Conservation (phyloP, 441 rosid genomes). For the Hura crepitans region DNA sequence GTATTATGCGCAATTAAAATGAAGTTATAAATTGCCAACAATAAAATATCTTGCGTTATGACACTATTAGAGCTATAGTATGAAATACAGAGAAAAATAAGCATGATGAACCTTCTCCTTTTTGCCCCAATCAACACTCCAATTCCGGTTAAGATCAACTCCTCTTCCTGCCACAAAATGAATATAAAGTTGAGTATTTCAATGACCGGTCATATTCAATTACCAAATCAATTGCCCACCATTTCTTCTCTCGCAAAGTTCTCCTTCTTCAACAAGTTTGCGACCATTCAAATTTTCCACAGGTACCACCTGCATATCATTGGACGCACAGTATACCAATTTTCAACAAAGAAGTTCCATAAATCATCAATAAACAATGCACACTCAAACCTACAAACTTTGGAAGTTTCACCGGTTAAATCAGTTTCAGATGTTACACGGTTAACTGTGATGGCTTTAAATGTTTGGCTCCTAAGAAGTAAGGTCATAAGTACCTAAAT, state of each 20-base stretch:
- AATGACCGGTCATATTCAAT: constrained; percentile 24
- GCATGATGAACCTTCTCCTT: constrained; percentile 69
- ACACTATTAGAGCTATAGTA: background rate
- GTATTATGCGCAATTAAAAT: background rate
- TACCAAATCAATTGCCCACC: constrained; percentile 35
- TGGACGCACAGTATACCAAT: constrained; percentile 9
- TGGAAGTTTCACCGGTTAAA: background rate
- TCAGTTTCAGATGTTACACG: background rate
- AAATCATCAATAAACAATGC: background rate
- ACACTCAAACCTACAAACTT: background rate
- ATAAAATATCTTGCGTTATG: background rate
- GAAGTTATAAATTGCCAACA: background rate
- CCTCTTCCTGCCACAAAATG: constrained; percentile 69
- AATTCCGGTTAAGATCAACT: constrained; percentile 94
- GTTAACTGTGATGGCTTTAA: background rate
- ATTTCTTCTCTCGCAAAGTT: constrained; percentile 88
- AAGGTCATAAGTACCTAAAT: background rate
- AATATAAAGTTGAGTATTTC: constrained; percentile 14
- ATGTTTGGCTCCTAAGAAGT: background rate
- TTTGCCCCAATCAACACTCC: constrained; percentile 99
- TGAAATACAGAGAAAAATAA: background rate
- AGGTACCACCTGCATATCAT: constrained; percentile 61
- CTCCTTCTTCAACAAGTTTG: constrained; percentile 76
- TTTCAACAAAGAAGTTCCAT: background rate
- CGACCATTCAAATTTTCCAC: constrained; percentile 89